Percentiles rank a stretch among this genome's conserved stretches.
Evolutionary conservation across 805 yeast genomes (phyloP).

Genomic region (Blastobotrys chiropterorum): DNA sequence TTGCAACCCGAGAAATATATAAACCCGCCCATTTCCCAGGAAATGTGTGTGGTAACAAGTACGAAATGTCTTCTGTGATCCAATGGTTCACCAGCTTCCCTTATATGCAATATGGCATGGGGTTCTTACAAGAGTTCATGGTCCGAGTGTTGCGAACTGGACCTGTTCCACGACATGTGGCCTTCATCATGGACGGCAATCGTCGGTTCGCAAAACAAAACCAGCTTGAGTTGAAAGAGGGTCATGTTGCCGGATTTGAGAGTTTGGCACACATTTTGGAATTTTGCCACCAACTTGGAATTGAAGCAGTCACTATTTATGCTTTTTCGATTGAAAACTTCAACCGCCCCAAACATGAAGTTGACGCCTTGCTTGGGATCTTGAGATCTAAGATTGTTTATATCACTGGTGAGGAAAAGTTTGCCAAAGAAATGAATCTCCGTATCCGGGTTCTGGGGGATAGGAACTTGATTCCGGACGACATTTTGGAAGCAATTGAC

Average conservation of each 20-base stretch:
- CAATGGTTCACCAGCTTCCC: conserved; percentile 20
- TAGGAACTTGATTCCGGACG: conserved; percentile 56
- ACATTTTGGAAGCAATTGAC: conserved; percentile 57
- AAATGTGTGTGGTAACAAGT: no score
- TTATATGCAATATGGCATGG: conserved; percentile 16
- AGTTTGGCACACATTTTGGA: conserved; percentile 56
- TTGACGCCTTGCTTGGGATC: conserved; percentile 66
- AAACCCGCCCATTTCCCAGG: no score
- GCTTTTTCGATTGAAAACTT: conserved; percentile 96
- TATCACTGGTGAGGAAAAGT: conserved; percentile 16
- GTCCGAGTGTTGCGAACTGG: conserved; percentile 51
- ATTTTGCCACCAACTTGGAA: conserved; percentile 72
- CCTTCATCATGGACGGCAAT: conserved; percentile 96
- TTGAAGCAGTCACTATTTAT: conserved; percentile 78
- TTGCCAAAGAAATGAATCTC: conserved; percentile 9
- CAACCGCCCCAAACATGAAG: conserved; percentile 74
- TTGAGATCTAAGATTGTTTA: conserved; percentile 27
- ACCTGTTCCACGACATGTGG: conserved; percentile 82
- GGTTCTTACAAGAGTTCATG: conserved; percentile 26
- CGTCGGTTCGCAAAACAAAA: conserved; percentile 73
- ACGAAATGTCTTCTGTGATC: conserved; percentile 3
- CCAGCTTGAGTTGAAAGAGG: conserved; percentile 69
- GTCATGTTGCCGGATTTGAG: conserved; percentile 86
- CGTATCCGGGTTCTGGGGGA: conserved; percentile 68
- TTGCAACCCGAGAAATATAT: no score